These are phyloP conservation scores for Lipomyces sp. DNA, from an alignment of 805 yeast species.

Conservation along the genomic window DNA sequence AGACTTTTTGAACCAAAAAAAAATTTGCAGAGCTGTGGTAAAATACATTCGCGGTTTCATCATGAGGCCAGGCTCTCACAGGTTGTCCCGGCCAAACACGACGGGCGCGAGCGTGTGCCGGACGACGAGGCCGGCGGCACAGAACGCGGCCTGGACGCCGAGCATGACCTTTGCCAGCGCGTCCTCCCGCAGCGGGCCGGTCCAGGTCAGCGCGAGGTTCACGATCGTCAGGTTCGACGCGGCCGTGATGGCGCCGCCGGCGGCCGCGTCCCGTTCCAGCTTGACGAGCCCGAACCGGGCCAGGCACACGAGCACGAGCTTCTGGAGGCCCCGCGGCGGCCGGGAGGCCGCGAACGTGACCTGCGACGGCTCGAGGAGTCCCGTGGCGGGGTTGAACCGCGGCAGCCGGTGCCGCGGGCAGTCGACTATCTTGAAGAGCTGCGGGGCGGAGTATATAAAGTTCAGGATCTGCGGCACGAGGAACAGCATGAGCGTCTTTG, in stretches of 20 bases:
- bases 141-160: slow-evolving; percentile 46
- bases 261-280: slow-evolving; percentile 38
- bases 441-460: slow-evolving; percentile 89
- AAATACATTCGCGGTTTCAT: too few species aligned
- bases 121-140: slow-evolving; percentile 59
- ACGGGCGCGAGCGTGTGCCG: slow-evolving; percentile 85
- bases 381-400: slow-evolving; percentile 60
- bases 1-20: too few species aligned
- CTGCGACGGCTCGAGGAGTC: slow-evolving; percentile 69
- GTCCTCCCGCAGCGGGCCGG: slow-evolving; percentile 90
- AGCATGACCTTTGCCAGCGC: slow-evolving; percentile 60
- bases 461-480: slow-evolving; percentile 90
- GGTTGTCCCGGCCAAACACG: slow-evolving; percentile 87
- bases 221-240: slow-evolving; percentile 86
- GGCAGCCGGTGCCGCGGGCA: slow-evolving; percentile 97
- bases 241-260: slow-evolving; percentile 38
- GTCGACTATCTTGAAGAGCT: slow-evolving; percentile 76
- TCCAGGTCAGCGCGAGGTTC: slow-evolving; percentile 75
- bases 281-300: slow-evolving; percentile 51
- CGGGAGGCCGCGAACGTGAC: slow-evolving; percentile 35
- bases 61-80: too few species aligned
- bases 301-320: slow-evolving; percentile 45
- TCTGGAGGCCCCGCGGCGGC: slow-evolving; percentile 27
- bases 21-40: too few species aligned
- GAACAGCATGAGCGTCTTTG: slow-evolving; percentile 82